Conservation (phyloP, 371 early-diverging fungal genomes). For the Cokeromyces recurvatus region DNA sequence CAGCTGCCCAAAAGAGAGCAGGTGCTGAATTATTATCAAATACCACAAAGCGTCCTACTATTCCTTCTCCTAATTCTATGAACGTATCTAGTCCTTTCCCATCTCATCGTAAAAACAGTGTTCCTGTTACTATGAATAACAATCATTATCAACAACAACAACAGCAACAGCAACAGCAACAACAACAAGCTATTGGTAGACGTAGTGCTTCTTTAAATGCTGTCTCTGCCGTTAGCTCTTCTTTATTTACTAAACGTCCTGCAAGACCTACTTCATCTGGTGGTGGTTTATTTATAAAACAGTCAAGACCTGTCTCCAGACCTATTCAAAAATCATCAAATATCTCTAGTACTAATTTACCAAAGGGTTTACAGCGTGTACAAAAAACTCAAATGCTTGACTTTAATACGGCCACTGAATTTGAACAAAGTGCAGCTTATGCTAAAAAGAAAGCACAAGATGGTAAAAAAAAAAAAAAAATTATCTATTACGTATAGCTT, state of each 20-base stretch:
- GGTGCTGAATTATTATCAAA: constrained; percentile 14
- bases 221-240: background rate
- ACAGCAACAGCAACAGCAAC: too few species aligned
- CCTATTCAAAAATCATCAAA: constrained; percentile 1
- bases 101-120: background rate
- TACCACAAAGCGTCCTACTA: constrained; percentile 8
- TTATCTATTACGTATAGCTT: background rate
- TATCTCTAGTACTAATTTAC: constrained; percentile 2
- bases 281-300: constrained; percentile 13
- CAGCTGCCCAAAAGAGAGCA: constrained; percentile 13
- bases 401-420: constrained; percentile 15
- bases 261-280: constrained; percentile 9
- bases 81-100: constrained; percentile 7
- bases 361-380: constrained; percentile 18
- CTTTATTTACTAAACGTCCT: constrained; percentile 10
- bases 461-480: constrained; percentile 1
- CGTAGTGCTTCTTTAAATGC: too few species aligned
- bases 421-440: constrained; percentile 11
- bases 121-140: background rate
- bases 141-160: too few species aligned
- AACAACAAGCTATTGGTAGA: too few species aligned
- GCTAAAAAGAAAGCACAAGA: constrained; percentile 17
- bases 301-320: constrained; percentile 1
- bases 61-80: background rate
- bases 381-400: constrained; percentile 26